These are phyloP conservation scores for Sclerotinia spermophila DNA, from an alignment of 2,329 filamentous ascomycete species.

Conservation along the genomic window DNA sequence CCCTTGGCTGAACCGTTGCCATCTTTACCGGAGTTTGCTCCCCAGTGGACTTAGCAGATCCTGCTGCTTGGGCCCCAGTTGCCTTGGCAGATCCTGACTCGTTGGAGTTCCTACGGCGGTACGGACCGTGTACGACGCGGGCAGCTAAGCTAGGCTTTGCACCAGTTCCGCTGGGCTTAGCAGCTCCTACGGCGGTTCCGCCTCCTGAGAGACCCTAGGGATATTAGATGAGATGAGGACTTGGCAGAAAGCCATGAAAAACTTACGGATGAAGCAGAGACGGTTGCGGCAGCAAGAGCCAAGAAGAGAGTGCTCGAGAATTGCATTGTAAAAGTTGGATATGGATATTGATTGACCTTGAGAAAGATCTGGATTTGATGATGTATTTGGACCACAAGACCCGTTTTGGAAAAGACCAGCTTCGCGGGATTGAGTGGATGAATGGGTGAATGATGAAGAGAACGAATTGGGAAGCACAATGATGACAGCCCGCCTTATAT, in stretches of 20 bases:
- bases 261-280: slow-evolving; percentile 26
- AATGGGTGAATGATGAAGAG: not conserved
- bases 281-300: slow-evolving; percentile 27
- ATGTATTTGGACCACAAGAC: not conserved
- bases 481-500: slow-evolving; percentile 1
- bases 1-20: not conserved
- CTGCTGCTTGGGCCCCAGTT: not conserved
- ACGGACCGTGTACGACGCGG: not conserved
- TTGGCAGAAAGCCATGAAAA: not conserved
- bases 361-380: not conserved
- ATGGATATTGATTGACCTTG: slow-evolving; percentile 18
- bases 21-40: not conserved
- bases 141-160: not conserved
- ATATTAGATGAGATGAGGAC: not conserved
- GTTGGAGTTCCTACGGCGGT: not conserved
- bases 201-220: slow-evolving; percentile 16
- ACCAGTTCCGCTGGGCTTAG: not conserved
- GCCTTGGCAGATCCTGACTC: not conserved
- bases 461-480: not conserved
- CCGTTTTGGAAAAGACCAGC: slow-evolving; percentile 6
- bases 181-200: not conserved
- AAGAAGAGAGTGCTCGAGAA: slow-evolving; percentile 29
- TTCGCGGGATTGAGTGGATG: not conserved
- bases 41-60: slow-evolving; percentile 7
- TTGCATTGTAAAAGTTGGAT: slow-evolving; percentile 30